These are phyloP conservation scores for Auxenochlorella pyrenoidosa DNA, from an alignment of 139 green algal genomes.

Conservation along the genomic window DNA sequence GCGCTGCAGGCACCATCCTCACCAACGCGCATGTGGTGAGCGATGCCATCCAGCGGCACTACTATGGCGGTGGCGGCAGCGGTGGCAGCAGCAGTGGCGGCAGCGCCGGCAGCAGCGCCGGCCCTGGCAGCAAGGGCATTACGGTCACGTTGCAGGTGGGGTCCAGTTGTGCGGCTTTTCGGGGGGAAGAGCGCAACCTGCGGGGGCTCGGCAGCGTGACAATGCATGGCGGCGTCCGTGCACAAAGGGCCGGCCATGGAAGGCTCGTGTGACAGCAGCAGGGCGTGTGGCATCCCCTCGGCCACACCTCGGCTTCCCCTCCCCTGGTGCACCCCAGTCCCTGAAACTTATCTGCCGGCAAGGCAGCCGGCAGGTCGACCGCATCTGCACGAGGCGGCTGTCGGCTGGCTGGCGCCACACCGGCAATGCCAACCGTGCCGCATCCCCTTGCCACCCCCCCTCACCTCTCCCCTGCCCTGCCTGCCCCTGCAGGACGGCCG, in stretches of 20 bases:
- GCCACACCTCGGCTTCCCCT: not conserved
- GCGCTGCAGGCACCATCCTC: slow-evolving; percentile 64
- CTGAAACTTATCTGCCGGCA: not conserved
- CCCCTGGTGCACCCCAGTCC: not conserved
- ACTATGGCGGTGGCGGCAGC: slow-evolving; percentile 1
- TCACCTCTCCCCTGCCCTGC: not conserved
- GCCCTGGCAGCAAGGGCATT: slow-evolving; percentile 36
- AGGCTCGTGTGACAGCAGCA: too few relatives aligned
- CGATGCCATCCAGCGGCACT: slow-evolving; percentile 43
- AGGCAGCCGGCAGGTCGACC: not conserved
- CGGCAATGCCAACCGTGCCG: too few relatives aligned
- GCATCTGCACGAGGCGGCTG: too few relatives aligned
- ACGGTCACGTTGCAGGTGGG: slow-evolving; percentile 62
- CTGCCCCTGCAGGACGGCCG: slow-evolving; percentile 69
- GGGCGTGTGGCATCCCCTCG: not conserved
- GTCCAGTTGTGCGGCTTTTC: too few relatives aligned
- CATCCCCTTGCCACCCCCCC: too few relatives aligned
- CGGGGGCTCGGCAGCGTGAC: too few relatives aligned
- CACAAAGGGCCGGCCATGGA: too few relatives aligned
- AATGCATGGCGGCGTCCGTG: too few relatives aligned
- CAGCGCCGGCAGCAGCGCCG: not conserved
- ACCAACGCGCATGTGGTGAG: slow-evolving; percentile 86
- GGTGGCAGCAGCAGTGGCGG: slow-evolving; percentile 8
- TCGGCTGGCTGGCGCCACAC: too few relatives aligned
- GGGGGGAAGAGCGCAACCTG: too few relatives aligned